A percentile compares a stretch with the other conserved stretches of the same genome.
These are phyloP conservation scores for Trichopus zeylanicus DNA, from an alignment of 116 monocot species.

Conservation along the genomic window DNA sequence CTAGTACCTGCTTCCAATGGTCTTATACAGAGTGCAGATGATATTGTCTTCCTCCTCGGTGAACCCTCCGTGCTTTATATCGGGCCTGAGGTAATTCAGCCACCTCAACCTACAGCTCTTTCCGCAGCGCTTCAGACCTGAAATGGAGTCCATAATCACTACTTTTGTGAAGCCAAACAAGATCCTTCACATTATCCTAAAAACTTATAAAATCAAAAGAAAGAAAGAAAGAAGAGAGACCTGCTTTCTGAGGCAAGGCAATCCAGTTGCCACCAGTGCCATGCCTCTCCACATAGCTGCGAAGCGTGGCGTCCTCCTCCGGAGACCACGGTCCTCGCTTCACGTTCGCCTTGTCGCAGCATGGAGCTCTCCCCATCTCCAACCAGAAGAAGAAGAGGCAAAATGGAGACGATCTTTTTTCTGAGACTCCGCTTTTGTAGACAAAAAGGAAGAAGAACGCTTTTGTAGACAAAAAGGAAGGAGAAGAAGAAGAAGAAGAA, in stretches of 20 bases:
- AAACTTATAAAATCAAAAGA: background rate
- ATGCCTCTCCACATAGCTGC: slow-evolving; percentile 16
- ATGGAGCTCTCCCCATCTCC: slow-evolving; percentile 33
- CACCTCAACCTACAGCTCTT: slow-evolving; percentile 52
- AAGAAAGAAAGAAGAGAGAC: slow-evolving; percentile 13
- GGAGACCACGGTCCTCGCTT: slow-evolving; percentile 42
- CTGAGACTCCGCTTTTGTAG: background rate
- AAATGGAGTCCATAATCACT: background rate
- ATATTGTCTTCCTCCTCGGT: slow-evolving; percentile 53
- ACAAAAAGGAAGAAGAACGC: background rate
- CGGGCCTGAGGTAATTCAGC: slow-evolving; percentile 57
- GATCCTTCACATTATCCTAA: no score
- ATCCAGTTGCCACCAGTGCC: slow-evolving; percentile 36
- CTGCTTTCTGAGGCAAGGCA: slow-evolving; percentile 32
- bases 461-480: background rate
- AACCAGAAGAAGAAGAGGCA: background rate
- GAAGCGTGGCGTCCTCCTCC: slow-evolving; percentile 23
- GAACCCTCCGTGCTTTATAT: slow-evolving; percentile 53
- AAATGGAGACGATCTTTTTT: background rate
- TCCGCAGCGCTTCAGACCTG: slow-evolving; percentile 45
- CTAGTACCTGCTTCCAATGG: slow-evolving; percentile 46
- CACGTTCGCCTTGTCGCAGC: slow-evolving; percentile 31
- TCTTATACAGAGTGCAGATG: slow-evolving; percentile 40
- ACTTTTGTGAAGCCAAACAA: background rate
- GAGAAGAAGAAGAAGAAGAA: background rate